These are phyloP conservation scores for Penicillium dipodomyicola DNA, from an alignment of 495 filamentous ascomycete genomes.

Conservation along the genomic window DNA sequence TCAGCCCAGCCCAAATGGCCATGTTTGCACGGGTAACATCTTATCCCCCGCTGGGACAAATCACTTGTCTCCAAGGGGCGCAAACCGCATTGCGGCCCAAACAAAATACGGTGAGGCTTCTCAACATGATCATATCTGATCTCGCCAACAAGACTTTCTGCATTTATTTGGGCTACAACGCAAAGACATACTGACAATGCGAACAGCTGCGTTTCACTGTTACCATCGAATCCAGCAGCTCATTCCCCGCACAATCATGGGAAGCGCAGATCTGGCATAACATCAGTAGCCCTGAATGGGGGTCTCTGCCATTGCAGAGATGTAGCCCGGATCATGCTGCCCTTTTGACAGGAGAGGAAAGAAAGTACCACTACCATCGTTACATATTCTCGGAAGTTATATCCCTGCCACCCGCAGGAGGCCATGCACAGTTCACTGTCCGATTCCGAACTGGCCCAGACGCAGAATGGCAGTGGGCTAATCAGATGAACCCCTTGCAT, in stretches of 20 bases:
- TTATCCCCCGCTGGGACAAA: conserved; percentile 68
- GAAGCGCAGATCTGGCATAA: conserved; percentile 78
- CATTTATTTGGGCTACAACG: too few species aligned
- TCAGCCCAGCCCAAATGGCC: conserved; percentile 45
- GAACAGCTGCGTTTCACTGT: conserved; percentile 60
- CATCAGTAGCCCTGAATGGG: conserved; percentile 40
- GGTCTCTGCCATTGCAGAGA: conserved; percentile 34
- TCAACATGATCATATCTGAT: background rate
- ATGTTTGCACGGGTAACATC: conserved; percentile 53
- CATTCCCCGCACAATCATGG: conserved; percentile 58
- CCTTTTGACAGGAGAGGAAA: conserved; percentile 33
- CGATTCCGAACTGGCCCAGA: conserved; percentile 60
- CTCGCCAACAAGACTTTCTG: background rate
- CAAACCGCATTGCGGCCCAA: conserved; percentile 25
- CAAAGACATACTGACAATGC: background rate
- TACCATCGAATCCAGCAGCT: conserved; percentile 63
- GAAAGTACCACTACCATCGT: conserved; percentile 28
- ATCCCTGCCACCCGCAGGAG: conserved; percentile 31
- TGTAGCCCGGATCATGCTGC: conserved; percentile 23
- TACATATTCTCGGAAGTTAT: conserved; percentile 41
- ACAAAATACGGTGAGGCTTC: conserved; percentile 32
- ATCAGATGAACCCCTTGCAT: conserved; percentile 54
- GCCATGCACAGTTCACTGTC: conserved; percentile 64
- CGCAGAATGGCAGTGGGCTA: conserved; percentile 72
- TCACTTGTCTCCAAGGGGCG: conserved; percentile 53